These are phyloP conservation scores for Cercospora sesami DNA, from an alignment of 2,329 filamentous ascomycete genomes.

Conservation along the genomic window DNA sequence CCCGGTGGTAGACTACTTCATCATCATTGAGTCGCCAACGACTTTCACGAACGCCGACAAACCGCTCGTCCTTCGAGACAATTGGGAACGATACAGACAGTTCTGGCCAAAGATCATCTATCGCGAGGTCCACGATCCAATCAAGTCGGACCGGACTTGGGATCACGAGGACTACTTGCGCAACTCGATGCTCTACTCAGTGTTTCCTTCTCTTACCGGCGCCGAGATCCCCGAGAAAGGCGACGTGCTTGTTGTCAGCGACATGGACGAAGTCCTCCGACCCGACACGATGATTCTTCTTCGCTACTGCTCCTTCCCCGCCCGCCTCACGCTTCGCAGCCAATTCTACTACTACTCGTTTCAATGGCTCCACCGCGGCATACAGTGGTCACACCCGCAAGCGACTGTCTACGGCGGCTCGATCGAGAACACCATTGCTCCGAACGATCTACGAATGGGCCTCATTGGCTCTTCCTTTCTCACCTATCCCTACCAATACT, in stretches of 20 bases:
- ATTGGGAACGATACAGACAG: constrained; percentile 53
- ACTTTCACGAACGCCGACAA: constrained; percentile 61
- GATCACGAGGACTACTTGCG: constrained; percentile 55
- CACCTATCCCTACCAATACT: constrained; percentile 43
- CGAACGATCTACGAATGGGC: constrained; percentile 55
- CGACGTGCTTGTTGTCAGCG: constrained; percentile 61
- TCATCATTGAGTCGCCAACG: constrained; percentile 60
- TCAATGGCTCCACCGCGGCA: constrained; percentile 31
- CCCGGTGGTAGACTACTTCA: constrained; percentile 62
- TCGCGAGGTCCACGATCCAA: constrained; percentile 51
- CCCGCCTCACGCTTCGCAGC: constrained; percentile 31
- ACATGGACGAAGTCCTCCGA: constrained; percentile 62
- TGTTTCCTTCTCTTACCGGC: constrained; percentile 52
- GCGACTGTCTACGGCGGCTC: constrained; percentile 56
- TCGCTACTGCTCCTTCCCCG: constrained; percentile 32
- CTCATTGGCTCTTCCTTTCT: constrained; percentile 44
- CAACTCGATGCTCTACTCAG: constrained; percentile 60
- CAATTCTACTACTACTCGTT: constrained; percentile 36
- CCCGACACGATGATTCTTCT: constrained; percentile 30
- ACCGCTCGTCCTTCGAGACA: constrained; percentile 54
- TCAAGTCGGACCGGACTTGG: constrained; percentile 47
- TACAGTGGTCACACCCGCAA: constrained; percentile 59
- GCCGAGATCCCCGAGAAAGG: constrained; percentile 45
- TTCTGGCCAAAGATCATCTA: constrained; percentile 64
- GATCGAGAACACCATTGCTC: constrained; percentile 50